phyloP scores from a whole-genome alignment of 495 filamentous ascomycete genomes.

The Pseudevernia furfuracea region DNA sequence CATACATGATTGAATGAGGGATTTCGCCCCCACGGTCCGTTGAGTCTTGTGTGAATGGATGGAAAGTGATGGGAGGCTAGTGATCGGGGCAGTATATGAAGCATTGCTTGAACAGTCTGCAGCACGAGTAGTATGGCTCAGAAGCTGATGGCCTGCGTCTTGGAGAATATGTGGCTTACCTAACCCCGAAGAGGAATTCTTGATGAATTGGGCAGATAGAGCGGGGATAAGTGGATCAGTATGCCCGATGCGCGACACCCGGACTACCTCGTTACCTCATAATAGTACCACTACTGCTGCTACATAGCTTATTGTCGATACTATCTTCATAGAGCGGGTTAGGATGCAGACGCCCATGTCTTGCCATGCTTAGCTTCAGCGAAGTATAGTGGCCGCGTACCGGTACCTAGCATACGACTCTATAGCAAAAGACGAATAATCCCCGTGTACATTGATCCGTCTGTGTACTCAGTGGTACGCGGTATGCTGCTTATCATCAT shows the following conservation, averaged over 20 bases:
- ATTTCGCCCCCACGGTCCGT: neutral
- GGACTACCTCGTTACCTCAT: conserved; percentile 26
- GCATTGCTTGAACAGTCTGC: conserved; percentile 2
- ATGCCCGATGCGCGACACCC: conserved; percentile 23
- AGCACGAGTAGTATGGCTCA: conserved; percentile 14
- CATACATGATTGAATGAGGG: neutral
- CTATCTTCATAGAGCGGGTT: conserved; percentile 56
- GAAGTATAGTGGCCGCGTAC: conserved; percentile 29
- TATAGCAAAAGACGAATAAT: conserved; percentile 33
- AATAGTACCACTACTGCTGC: conserved; percentile 38
- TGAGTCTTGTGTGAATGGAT: neutral
- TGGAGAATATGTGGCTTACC: conserved; percentile 12
- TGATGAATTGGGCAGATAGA: conserved; percentile 13
- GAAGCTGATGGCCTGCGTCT: conserved; percentile 11
- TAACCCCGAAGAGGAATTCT: neutral
- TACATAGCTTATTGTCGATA: conserved; percentile 62
- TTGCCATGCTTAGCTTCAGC: conserved; percentile 30
- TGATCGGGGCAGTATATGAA: conserved; percentile 2
- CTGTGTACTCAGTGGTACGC: conserved; percentile 20
- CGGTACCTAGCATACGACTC: conserved; percentile 44
- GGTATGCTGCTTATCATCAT: conserved; percentile 17
- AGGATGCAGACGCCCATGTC: conserved; percentile 40
- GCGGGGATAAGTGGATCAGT: conserved; percentile 10
- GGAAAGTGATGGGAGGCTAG: neutral
- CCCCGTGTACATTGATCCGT: conserved; percentile 23